These are phyloP conservation scores for Tuber magnatum DNA, from an alignment of 495 filamentous ascomycete genomes.

Conservation along the genomic window DNA sequence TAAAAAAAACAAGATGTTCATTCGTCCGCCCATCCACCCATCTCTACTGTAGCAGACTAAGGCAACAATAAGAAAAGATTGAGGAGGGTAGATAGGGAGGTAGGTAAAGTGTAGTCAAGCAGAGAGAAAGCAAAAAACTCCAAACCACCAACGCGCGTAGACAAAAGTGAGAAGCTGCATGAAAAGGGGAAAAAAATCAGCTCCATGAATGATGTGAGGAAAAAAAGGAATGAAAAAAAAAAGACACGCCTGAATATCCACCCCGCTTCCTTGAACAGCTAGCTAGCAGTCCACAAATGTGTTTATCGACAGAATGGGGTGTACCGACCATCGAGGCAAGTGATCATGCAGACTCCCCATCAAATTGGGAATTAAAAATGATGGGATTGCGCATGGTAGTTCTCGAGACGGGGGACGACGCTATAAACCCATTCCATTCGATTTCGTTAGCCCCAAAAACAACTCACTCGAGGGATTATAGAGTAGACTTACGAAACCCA, in stretches of 20 bases:
- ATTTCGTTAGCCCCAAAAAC: background rate
- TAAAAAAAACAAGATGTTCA: background rate
- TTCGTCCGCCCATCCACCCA: background rate
- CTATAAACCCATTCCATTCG: constrained; percentile 8
- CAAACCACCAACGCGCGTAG: background rate
- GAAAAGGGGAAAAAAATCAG: background rate
- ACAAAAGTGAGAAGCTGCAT: background rate
- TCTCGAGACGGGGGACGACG: constrained; percentile 38
- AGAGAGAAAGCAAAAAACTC: background rate
- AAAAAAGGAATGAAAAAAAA: background rate
- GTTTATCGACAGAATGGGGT: background rate
- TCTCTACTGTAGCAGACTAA: background rate
- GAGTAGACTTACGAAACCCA: constrained; percentile 3
- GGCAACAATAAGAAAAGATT: background rate
- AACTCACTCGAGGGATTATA: background rate
- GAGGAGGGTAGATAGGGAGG: background rate
- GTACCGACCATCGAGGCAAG: background rate
- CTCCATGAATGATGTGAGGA: background rate
- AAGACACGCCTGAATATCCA: background rate
- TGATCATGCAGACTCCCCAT: constrained; percentile 24
- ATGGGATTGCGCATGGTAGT: constrained; percentile 38
- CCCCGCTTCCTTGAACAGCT: background rate
- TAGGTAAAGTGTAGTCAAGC: background rate
- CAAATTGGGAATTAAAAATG: constrained; percentile 38
- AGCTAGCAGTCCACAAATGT: background rate